Evolutionary conservation across 345 rosid species (phyloP).

Genomic region (Sisymbrium altissimum): DNA sequence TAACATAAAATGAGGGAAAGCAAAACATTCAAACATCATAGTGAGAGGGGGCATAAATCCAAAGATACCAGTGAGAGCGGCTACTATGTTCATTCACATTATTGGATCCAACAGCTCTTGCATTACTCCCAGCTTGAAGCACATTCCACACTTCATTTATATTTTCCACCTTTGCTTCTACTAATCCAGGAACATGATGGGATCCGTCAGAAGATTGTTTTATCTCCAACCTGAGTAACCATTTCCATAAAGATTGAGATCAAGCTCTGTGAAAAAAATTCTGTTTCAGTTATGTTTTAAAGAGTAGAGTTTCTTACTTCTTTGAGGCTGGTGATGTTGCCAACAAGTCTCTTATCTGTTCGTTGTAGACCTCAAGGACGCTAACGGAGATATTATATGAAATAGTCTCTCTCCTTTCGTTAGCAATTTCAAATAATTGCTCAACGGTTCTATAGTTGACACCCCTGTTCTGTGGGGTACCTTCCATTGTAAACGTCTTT

Average conservation of each 20-base stretch:
- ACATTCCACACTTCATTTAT: constrained; percentile 84
- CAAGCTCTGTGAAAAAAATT: not conserved
- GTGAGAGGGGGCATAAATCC: not conserved
- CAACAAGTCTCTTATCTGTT: constrained; percentile 90
- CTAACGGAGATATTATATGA: constrained; percentile 77
- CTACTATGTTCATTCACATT: constrained; percentile 97
- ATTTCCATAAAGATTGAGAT: not conserved
- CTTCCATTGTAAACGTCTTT: constrained; percentile 99
- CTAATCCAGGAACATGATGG: constrained; percentile 86
- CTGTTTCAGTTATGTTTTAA: not conserved
- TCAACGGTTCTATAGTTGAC: constrained; percentile 93
- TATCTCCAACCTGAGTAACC: constrained; percentile 63
- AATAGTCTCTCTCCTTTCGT: constrained; percentile 74
- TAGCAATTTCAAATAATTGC: constrained; percentile 66
- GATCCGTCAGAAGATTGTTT: constrained; percentile 82
- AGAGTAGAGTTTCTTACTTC: constrained; percentile 42
- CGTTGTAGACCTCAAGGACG: constrained; percentile 96
- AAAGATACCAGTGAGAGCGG: constrained; percentile 85
- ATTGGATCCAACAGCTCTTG: constrained; percentile 95
- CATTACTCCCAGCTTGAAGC: constrained; percentile 84
- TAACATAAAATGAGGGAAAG: not conserved
- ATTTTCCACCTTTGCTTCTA: constrained; percentile 75
- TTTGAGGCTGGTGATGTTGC: constrained; percentile 75
- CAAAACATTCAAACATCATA: constrained; percentile 5
- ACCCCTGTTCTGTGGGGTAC: constrained; percentile 75